A percentile compares a stretch with the other conserved stretches of the same genome.
These are phyloP conservation scores for Peribolospora kevripleyi DNA, from an alignment of 768 basidiomycete genomes.

Conservation along the genomic window DNA sequence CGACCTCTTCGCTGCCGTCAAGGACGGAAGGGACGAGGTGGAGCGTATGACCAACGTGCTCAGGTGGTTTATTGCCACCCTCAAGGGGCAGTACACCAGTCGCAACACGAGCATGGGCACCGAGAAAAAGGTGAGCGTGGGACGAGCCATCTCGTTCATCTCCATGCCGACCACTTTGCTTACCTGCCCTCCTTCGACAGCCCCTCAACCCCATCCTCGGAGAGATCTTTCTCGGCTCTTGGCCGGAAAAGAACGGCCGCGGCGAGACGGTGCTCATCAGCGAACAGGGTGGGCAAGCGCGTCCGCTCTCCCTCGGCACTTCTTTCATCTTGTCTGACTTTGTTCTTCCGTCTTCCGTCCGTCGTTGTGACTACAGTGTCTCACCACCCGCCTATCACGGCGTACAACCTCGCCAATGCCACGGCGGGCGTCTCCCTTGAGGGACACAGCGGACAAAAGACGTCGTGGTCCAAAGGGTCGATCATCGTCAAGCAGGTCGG, in stretches of 20 bases:
- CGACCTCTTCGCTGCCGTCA: constrained; percentile 64
- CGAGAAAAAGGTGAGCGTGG: constrained; percentile 63
- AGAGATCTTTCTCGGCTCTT: constrained; percentile 54
- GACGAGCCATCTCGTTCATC: neutral
- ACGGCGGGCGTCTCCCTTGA: constrained; percentile 46
- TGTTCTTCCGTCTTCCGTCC: no score
- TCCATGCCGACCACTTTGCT: constrained; percentile 6
- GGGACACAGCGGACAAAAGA: constrained; percentile 89
- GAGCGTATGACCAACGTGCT: constrained; percentile 57
- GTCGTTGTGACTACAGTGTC: constrained; percentile 31
- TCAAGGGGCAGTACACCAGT: constrained; percentile 87
- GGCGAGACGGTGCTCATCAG: constrained; percentile 66
- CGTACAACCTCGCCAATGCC: constrained; percentile 64
- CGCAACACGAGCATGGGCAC: constrained; percentile 87
- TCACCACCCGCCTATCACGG: constrained; percentile 43
- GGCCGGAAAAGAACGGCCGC: constrained; percentile 48
- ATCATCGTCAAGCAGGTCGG: constrained; percentile 75
- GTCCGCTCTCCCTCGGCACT: neutral
- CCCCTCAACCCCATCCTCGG: constrained; percentile 89
- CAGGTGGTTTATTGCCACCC: constrained; percentile 86
- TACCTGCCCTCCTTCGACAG: constrained; percentile 21
- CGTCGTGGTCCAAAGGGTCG: constrained; percentile 48
- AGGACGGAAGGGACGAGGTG: constrained; percentile 46
- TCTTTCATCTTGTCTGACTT: neutral
- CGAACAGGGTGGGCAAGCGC: constrained; percentile 31